Base-by-base conservation (phyloP, 306 rosid genomes). In the Prunus dulcis region DNA sequence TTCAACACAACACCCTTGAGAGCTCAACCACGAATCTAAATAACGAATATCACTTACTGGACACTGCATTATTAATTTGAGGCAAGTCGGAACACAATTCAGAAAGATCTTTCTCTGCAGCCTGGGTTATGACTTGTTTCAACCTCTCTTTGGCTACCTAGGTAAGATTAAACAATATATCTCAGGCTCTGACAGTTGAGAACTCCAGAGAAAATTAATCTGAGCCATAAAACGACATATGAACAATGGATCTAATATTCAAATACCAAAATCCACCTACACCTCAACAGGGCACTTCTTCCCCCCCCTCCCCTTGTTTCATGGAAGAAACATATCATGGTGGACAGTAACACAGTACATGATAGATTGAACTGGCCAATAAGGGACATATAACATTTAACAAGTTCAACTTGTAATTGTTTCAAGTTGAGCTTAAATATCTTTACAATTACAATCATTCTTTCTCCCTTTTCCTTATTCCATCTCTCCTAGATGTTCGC, bases 71-170 rank as follows among this genome's bases (percentile, higher is more conserved):
- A 72, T 82, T 75, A 66, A 80, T 74, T 78, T 85, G 85, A 64
- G 87, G 82, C 41, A 78, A 83, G 34, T 92, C 93, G 1, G 82
- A 88, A 72, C 78, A 45, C 82, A 79, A 53, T 78, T 87, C 89
- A 27, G 88, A 72, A 78, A 86, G 61, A 83, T 83, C 88, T 62
- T 83, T 89, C 82, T 91, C 97, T 72, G 90, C 93, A 10, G 92
- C 96, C 68, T 79, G 89, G 9, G 92, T 84, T 72, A 95, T 83
- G 64, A 92, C 89, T 82, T 91, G 91, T 69, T 87, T 89, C 84
- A 95, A 74, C 69, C 86, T 84, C 87, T 92, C 88, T 82, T 88
- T 86, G 76, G 96, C 91, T 72, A 82, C 96, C 99, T 95, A 79
- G 77, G 80, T 71, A 15, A 72, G 77, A 38, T 70, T 71, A 43